These are phyloP conservation scores for Polymyxa betae DNA, from an alignment of 208 protist species.

Conservation along the genomic window DNA sequence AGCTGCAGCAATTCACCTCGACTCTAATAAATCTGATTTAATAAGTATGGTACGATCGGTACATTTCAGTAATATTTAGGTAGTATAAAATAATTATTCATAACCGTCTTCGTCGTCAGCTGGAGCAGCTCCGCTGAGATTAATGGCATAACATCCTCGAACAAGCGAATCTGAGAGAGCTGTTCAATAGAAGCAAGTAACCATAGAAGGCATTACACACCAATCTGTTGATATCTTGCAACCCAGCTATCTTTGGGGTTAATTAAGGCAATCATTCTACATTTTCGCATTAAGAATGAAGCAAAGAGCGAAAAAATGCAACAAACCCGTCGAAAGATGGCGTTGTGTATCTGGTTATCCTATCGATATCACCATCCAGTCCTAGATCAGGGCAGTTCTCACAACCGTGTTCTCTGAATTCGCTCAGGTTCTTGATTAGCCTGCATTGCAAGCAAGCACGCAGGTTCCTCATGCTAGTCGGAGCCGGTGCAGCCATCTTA, in stretches of 20 bases:
- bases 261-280: conserved; percentile 42
- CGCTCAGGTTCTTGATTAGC: neutral
- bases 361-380: conserved; percentile 7
- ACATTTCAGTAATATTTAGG: neutral
- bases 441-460: conserved; percentile 11
- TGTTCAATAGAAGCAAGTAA: neutral
- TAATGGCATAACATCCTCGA: conserved; percentile 28
- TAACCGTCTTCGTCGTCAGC: conserved; percentile 38
- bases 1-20: neutral
- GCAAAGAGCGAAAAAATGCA: neutral
- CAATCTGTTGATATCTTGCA: conserved; percentile 40
- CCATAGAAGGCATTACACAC: neutral
- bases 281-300: neutral
- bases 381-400: conserved; percentile 49
- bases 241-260: conserved; percentile 20
- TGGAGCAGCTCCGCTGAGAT: neutral
- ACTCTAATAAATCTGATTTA: too few species aligned
- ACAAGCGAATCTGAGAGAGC: neutral
- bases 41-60: too few species aligned
- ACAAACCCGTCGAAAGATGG: conserved; percentile 12
- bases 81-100: neutral
- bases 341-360: conserved; percentile 1
- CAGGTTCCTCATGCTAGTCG: neutral
- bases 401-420: conserved; percentile 17
- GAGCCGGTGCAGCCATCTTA: conserved; percentile 47